These are phyloP conservation scores for Tolypocladium nubicola DNA, from an alignment of 2,329 filamentous ascomycete genomes.

Conservation along the genomic window DNA sequence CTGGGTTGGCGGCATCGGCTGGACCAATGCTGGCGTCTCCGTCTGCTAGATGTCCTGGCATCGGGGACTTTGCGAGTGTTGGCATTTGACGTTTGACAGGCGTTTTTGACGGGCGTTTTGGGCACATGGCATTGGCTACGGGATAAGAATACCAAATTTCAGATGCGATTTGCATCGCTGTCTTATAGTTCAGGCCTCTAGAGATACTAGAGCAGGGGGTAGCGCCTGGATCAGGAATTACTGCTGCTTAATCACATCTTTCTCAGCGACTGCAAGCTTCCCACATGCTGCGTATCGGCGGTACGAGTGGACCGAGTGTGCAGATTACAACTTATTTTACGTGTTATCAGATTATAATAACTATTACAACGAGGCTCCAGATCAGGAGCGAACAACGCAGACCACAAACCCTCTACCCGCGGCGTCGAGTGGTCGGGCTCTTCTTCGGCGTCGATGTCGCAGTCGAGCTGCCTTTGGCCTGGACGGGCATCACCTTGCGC, in stretches of 20 bases:
- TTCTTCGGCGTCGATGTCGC: slow-evolving; percentile 28
- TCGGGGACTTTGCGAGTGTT: background rate
- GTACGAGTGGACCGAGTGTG: background rate
- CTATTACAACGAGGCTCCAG: slow-evolving; percentile 3
- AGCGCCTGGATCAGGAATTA: background rate
- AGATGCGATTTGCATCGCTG: background rate
- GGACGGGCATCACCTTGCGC: slow-evolving; percentile 20
- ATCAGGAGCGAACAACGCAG: slow-evolving; percentile 1
- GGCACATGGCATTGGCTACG: background rate
- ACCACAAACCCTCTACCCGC: slow-evolving; percentile 19
- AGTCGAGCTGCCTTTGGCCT: slow-evolving; percentile 15
- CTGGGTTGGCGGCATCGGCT: slow-evolving; percentile 7
- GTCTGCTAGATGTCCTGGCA: slow-evolving; percentile 9
- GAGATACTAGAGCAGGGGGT: background rate
- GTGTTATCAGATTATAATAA: background rate
- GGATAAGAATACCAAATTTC: background rate
- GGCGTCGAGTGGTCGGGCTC: slow-evolving; percentile 32
- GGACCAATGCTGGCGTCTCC: slow-evolving; percentile 9
- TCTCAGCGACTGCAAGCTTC: background rate
- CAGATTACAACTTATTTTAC: background rate
- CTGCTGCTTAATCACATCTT: background rate
- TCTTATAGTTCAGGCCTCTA: background rate
- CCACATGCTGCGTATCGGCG: too few relatives aligned
- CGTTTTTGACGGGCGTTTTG: background rate
- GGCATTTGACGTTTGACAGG: background rate